These are phyloP conservation scores for Ustilago bromivora DNA, from an alignment of 1,284 basidiomycete species.

Conservation along the genomic window DNA sequence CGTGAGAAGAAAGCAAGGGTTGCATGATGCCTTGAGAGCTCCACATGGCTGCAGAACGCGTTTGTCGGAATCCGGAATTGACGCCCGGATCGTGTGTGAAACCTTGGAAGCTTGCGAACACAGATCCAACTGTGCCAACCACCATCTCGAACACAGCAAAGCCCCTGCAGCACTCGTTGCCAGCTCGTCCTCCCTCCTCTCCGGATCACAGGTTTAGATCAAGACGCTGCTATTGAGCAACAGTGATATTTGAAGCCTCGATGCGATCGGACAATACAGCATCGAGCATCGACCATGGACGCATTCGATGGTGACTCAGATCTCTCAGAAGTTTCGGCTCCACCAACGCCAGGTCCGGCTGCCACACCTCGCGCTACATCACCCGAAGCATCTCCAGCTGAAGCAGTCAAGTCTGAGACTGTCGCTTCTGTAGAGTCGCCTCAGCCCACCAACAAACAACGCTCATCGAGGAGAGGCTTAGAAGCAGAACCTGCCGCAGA, in stretches of 20 bases:
- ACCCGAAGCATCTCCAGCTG: neutral
- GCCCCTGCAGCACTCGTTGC: neutral
- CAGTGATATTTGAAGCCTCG: too few species aligned
- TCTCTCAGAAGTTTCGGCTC: slow-evolving; percentile 39
- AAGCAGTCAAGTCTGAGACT: neutral
- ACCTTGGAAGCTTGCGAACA: neutral
- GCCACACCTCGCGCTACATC: slow-evolving; percentile 29
- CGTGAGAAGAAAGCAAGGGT: slow-evolving; percentile 4
- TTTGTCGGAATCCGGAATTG: neutral
- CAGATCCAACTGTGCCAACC: neutral
- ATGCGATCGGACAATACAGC: neutral
- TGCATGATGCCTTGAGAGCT: neutral
- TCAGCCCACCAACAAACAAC: slow-evolving; percentile 5
- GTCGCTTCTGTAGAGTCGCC: slow-evolving; percentile 2
- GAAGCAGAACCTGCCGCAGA: neutral
- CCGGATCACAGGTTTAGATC: too few species aligned
- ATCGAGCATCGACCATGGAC: slow-evolving; percentile 17
- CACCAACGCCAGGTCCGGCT: slow-evolving; percentile 39
- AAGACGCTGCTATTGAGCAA: too few species aligned
- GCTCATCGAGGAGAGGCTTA: slow-evolving; percentile 10
- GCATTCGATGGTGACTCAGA: slow-evolving; percentile 41
- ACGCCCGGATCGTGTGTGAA: neutral
- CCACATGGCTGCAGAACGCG: neutral
- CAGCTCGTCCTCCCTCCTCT: too few species aligned
- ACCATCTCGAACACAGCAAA: neutral